These are phyloP conservation scores for Xylariaceae sp. DNA, from an alignment of 2,329 filamentous ascomycete species.

Conservation along the genomic window DNA sequence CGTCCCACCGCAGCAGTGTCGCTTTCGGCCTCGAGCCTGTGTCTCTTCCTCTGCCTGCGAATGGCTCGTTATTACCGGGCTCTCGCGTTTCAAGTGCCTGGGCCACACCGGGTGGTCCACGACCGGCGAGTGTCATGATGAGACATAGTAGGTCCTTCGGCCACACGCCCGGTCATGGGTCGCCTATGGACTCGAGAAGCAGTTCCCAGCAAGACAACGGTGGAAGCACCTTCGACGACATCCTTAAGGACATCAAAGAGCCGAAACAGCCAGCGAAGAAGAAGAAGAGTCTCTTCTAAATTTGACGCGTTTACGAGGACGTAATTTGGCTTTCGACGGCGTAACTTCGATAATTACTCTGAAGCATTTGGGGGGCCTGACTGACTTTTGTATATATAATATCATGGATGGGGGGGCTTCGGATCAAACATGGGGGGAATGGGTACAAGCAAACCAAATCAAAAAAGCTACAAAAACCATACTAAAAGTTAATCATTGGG, in stretches of 20 bases:
- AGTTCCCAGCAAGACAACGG: slow-evolving; percentile 28
- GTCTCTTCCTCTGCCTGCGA: slow-evolving; percentile 18
- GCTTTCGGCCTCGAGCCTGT: slow-evolving; percentile 33
- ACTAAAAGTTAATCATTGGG: no score
- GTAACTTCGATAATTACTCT: background rate
- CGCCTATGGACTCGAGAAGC: slow-evolving; percentile 25
- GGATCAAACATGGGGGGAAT: no score
- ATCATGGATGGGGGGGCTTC: no score
- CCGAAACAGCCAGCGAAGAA: slow-evolving; percentile 31
- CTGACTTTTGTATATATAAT: no score
- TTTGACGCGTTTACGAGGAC: slow-evolving; percentile 1
- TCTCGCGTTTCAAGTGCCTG: slow-evolving; percentile 28
- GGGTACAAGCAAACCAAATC: no score
- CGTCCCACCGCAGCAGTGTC: slow-evolving; percentile 31
- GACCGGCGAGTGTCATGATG: slow-evolving; percentile 27
- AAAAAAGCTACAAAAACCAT: no score
- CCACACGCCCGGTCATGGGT: slow-evolving; percentile 27
- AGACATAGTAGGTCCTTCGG: slow-evolving; percentile 31
- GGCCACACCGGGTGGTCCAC: slow-evolving; percentile 23
- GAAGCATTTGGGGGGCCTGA: background rate
- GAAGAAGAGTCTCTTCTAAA: slow-evolving; percentile 33
- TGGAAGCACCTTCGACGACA: slow-evolving; percentile 34
- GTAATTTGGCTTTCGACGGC: slow-evolving; percentile 2
- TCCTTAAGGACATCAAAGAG: slow-evolving; percentile 30
- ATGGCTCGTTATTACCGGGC: slow-evolving; percentile 18